Percentiles rank a stretch among this genome's conserved stretches.
Conservation (phyloP, 2,329 filamentous ascomycete species). For the Ophiostoma fasciatum region DNA sequence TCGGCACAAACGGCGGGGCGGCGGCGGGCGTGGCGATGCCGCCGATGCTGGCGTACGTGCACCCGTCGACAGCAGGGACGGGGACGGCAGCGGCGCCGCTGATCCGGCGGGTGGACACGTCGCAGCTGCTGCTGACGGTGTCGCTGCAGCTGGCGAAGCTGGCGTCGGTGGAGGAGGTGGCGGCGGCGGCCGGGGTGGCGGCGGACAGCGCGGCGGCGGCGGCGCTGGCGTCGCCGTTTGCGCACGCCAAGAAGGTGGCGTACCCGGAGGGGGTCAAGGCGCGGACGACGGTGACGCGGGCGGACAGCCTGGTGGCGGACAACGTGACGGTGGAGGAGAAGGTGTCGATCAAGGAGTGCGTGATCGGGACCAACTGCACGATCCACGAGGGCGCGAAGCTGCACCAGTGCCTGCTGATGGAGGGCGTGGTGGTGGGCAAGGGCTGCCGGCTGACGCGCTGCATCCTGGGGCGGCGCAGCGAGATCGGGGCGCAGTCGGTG, state of each 20-base stretch:
- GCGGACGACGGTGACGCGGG: slow-evolving; percentile 66
- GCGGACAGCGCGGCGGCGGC: slow-evolving; percentile 57
- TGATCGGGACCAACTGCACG: slow-evolving; percentile 76
- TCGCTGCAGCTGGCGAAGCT: slow-evolving; percentile 81
- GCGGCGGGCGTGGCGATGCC: slow-evolving; percentile 32
- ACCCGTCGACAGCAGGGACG: too few species aligned
- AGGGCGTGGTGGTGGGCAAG: slow-evolving; percentile 72
- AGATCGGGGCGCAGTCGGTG: slow-evolving; percentile 68
- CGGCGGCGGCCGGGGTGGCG: slow-evolving; percentile 48
- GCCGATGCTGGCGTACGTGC: slow-evolving; percentile 69
- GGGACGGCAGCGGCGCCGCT: slow-evolving; percentile 40
- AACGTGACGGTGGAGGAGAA: slow-evolving; percentile 85
- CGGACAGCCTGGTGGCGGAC: slow-evolving; percentile 70
- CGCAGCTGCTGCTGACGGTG: slow-evolving; percentile 63
- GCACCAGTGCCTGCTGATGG: slow-evolving; percentile 83
- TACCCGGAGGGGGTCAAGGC: slow-evolving; percentile 70
- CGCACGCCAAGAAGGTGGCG: slow-evolving; percentile 65
- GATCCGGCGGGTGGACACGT: slow-evolving; percentile 78
- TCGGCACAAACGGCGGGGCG: too few species aligned
- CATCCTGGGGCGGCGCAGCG: slow-evolving; percentile 66
- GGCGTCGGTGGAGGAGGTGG: slow-evolving; percentile 48
- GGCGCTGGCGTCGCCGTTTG: slow-evolving; percentile 52
- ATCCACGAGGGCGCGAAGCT: slow-evolving; percentile 78
- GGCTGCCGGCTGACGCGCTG: slow-evolving; percentile 77
- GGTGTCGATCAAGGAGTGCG: slow-evolving; percentile 79